These are phyloP conservation scores for Hypoxylon fuscum DNA, from an alignment of 495 filamentous ascomycete genomes.

Conservation along the genomic window DNA sequence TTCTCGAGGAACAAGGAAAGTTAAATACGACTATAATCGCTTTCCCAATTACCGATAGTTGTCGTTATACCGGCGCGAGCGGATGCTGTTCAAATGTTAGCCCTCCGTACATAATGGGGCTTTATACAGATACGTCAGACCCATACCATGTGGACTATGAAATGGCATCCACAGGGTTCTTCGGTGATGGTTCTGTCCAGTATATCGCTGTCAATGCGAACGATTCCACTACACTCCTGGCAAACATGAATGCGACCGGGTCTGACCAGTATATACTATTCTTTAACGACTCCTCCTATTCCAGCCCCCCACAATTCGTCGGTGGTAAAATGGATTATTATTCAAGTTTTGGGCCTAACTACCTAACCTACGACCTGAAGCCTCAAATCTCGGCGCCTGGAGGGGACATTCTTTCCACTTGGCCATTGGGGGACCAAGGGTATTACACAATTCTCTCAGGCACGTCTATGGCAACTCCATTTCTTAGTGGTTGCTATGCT, in stretches of 20 bases:
- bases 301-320: conserved; percentile 6
- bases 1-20: conserved; percentile 20
- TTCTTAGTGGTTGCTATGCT: conserved; percentile 39
- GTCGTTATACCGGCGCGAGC: conserved; percentile 24
- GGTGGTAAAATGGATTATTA: conserved; percentile 35
- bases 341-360: conserved; percentile 32
- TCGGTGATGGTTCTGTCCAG: conserved; percentile 27
- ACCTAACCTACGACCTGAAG: conserved; percentile 25
- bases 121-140: conserved; percentile 21
- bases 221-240: conserved; percentile 7
- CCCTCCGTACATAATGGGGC: conserved; percentile 28
- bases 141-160: conserved; percentile 29
- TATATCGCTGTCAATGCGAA: conserved; percentile 16
- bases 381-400: conserved; percentile 39
- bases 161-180: conserved; percentile 23
- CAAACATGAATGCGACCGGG: conserved; percentile 22
- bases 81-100: conserved; percentile 20
- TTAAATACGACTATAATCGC: conserved; percentile 39
- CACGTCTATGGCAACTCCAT: conserved; percentile 44
- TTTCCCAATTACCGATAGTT: conserved; percentile 23
- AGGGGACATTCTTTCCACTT: conserved; percentile 36
- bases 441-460: conserved; percentile 40
- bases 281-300: conserved; percentile 32
- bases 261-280: conserved; percentile 23
- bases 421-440: conserved; percentile 28